Evolutionary conservation across 805 yeast genomes (phyloP), one percentile per base, ranked within the genome.

Genomic region (Wickerhamomyces tratensis): DNA sequence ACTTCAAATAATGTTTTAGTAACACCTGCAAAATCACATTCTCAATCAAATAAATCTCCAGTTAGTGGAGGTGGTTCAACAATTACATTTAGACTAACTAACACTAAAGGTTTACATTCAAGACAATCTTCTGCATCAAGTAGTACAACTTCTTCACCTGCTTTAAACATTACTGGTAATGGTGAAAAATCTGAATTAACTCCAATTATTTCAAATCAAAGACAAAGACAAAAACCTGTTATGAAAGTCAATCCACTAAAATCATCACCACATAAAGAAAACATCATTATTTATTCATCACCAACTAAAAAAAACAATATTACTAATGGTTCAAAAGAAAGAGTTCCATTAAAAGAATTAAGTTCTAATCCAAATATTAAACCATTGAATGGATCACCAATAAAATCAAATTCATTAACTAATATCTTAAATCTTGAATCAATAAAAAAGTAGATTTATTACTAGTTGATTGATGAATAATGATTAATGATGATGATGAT

Each of bases 11-110:
- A 39, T 30, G 15, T 39, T 9, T 26, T 46, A 30, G 33, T 40
- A 1, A 52, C 57, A 1, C 59, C 59, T 25, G 42, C 50, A 4
- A 49, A 54, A 14, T 39, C 53, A 9, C 41, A 51, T 35, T 43
- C 36, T 14, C 31, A 25, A 8, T 30, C 45, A 1, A 41, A 43
- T 31, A 36, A 35, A 5, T 38, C 50, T 1, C 46, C 51, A 35
- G 25, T 35, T 6, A 31, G n/a, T 9, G 36, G 25, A 10, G 50
- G 49, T 12, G 50, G 49, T 12, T 45, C 53, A 2, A 50, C 56
- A 0, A 14, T 52, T 37, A 56, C 57, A 6, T 56, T 56, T 43
- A 48, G 52, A 36, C 40, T 54, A 9, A 30, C 27, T 7, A 13
- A 35, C 5, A 27, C 30, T 27, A 27, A 27, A 10, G 10, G 9